Base-by-base conservation (phyloP, 768 basidiomycete genomes). In the Dioszegia hungarica region DNA sequence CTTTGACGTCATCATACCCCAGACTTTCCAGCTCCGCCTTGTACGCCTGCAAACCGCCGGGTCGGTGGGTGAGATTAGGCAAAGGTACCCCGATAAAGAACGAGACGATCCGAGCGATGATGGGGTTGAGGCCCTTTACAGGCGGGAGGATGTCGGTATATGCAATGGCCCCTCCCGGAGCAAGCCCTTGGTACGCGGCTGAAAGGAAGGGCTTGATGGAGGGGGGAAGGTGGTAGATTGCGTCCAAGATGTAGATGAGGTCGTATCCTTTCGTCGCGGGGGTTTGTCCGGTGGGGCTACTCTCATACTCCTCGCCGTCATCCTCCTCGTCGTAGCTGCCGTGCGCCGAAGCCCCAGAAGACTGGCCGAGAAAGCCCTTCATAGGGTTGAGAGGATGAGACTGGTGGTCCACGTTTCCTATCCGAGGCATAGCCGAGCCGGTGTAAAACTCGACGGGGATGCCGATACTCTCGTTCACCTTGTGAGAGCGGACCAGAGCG, bases 61-160 rank as follows among this genome's bases (percentile, higher is more conserved):
- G 53, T 14, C 63, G 53, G 1, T 31, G 8, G 6, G 53, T 36
- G 12, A 72, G 55, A 37, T 72, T 72, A 0, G 54, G 29, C 2
- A 57, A 15, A 5, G 70, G 70, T 0, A 72, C 66, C 5, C 24
- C 24, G 9, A 51, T 12, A 3, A 34, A 20, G 3, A 14, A 8
- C 15, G 39, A 43, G 5, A 69, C 38, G 12, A 63, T 33, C 20
- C 54, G 48, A 10, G 46, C 64, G 36, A 63, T 45, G 10, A 53
- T 10, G 19, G 57, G 17, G 15, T 51, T 54, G 4, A 59, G 39
- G 6, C 39, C 48, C 5, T 37, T 34, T 2, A 51, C 24, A 19
- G 70, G 70, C 19, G 70, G 67, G 2, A 69, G 33, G 19, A 72
- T 58, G 44, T 72, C 70, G 25, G 70, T 72, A 37, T 65, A 72